These are phyloP conservation scores for Uronychia setigera DNA, from an alignment of 73 alveolate species.

Conservation along the genomic window DNA sequence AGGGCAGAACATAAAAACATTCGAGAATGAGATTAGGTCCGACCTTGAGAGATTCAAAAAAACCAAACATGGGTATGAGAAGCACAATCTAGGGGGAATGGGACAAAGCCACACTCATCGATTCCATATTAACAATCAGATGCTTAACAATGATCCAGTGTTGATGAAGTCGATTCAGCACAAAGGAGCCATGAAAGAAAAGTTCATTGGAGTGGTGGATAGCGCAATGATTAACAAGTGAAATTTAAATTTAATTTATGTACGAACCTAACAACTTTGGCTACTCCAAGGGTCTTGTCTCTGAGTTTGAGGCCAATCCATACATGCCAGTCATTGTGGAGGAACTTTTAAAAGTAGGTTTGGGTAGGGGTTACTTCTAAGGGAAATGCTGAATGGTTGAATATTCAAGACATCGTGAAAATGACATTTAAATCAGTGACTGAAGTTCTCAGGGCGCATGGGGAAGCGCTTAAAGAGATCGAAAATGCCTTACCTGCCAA, in stretches of 20 bases:
- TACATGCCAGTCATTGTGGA: conserved; percentile 40
- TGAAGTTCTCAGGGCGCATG: conserved; percentile 59
- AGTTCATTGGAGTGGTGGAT: neutral
- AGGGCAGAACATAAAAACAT: neutral
- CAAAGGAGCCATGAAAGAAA: neutral
- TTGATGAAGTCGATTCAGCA: neutral
- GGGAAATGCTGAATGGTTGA: conserved; percentile 66
- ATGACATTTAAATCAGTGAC: conserved; percentile 56
- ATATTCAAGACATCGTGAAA: conserved; percentile 65
- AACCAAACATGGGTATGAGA: neutral
- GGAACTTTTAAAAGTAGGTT: conserved; percentile 25
- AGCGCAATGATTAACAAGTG: neutral
- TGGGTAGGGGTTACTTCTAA: neutral
- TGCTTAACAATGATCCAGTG: neutral
- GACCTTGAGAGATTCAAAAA: neutral
- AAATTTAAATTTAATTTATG: conserved; percentile 5
- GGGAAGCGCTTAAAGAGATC: conserved; percentile 54
- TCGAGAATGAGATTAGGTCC: neutral
- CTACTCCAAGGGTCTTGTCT: conserved; percentile 27
- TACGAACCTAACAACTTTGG: neutral
- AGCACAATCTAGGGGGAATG: no score
- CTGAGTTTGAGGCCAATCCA: conserved; percentile 18
- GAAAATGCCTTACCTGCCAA: conserved; percentile 63
- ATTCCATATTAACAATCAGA: neutral
- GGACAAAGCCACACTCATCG: no score